phyloP scores from a whole-genome alignment of 129 eudicot species.

The Ambrosia trifida region DNA sequence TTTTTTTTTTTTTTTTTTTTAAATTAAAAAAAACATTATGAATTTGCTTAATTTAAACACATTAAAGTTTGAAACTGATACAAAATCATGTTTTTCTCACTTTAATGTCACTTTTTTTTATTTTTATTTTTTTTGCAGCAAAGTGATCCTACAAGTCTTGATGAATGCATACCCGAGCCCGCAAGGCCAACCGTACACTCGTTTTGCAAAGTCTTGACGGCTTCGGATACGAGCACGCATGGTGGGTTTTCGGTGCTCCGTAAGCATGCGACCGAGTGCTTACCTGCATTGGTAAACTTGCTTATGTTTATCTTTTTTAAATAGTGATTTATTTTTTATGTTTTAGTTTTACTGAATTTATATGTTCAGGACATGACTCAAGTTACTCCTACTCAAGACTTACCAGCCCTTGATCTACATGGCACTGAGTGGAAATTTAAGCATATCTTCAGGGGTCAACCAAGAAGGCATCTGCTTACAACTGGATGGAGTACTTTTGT shows the following conservation, averaged over 20 bases:
- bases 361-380: constrained; percentile 80
- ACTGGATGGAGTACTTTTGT: constrained; percentile 99
- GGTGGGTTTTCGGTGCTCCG: constrained; percentile 96
- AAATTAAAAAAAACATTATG: too few relatives aligned
- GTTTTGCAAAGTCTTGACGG: constrained; percentile 84
- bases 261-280: constrained; percentile 83
- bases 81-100: not conserved
- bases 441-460: constrained; percentile 97
- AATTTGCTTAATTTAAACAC: not conserved
- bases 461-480: constrained; percentile 91
- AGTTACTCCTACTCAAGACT: constrained; percentile 78
- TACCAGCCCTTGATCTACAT: constrained; percentile 80
- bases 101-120: constrained; percentile 9
- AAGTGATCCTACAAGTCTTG: constrained; percentile 70
- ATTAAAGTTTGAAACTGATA: not conserved
- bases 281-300: constrained; percentile 72
- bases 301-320: not conserved
- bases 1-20: too few relatives aligned
- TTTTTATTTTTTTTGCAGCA: constrained; percentile 42
- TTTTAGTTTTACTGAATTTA: not conserved
- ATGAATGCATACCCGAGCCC: constrained; percentile 49
- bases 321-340: not conserved
- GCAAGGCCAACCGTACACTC: constrained; percentile 69
- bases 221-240: constrained; percentile 97
- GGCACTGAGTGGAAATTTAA: constrained; percentile 82